Base-by-base conservation (phyloP, 345 rosid species). In the Citropsis articulata region DNA sequence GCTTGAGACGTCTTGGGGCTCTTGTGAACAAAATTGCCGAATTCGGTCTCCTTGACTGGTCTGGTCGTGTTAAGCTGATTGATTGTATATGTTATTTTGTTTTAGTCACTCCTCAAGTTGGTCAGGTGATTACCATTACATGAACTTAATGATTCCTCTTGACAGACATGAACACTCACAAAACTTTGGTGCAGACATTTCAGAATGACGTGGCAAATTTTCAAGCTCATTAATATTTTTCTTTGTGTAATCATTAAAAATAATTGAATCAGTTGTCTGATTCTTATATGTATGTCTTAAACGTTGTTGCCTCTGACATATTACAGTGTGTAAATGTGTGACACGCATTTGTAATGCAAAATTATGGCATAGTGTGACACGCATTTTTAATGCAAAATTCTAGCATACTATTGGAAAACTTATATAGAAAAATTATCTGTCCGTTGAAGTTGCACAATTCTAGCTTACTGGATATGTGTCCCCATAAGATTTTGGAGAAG, bases 11-110 rank as follows among this genome's bases (percentile, higher is more conserved):
- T 75, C 90, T 95, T 61, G 91, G 94, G 60, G 84, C 87, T 75
- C 84, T 95, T 66, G 84, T 93, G 77, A 84, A 71, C 80, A 88
- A 86, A 88, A 85, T 93, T 77, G 90, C 93, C 73, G 97, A 92
- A 77, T 84, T 79, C 81, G 93, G 87, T 75, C 90, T 91, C 81
- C 90, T 92, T 85, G 94, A 90, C 77, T 95, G 98, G 96, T 81
- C 79, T 73, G 99, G 97, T 78, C 97, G 99, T 65, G 86, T 86
- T 71, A 91, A 81, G 87, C 87, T 93, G 75, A 86, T 91, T 83
- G 89, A 85, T 71, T 90, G 99, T 86, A 88, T 93, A 76, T 89
- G 92, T 82, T 83, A 88, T 85, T 84, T 95, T 80, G 74, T 95
- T 71, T 82, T 86, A 73, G 89, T 92, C 77, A 79, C 81, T 83